These are phyloP conservation scores for Fusarium camptoceras DNA, from an alignment of 2,329 filamentous ascomycete genomes.

Conservation along the genomic window DNA sequence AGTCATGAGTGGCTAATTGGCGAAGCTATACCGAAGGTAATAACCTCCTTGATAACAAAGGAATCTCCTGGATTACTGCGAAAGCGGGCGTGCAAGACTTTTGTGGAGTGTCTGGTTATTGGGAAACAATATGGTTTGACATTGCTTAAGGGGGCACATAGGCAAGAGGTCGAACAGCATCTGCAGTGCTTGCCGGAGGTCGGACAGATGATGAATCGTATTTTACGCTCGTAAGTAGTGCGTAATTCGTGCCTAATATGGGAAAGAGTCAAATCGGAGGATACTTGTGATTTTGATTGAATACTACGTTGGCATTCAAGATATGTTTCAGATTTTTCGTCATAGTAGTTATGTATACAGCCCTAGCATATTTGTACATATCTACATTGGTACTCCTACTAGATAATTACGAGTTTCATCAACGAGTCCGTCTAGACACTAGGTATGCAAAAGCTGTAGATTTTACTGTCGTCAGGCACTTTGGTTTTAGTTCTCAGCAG, in stretches of 20 bases:
- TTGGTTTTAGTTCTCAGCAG: no score
- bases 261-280: neutral
- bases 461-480: no score
- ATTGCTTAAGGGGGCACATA: neutral
- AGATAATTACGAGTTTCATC: no score
- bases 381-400: no score
- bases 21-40: neutral
- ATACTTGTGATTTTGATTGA: neutral
- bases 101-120: constrained; percentile 5
- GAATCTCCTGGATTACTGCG: neutral
- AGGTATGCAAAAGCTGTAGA: no score
- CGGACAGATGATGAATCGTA: neutral
- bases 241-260: neutral
- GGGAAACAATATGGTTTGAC: neutral
- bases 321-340: neutral
- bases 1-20: neutral
- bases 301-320: neutral
- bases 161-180: neutral
- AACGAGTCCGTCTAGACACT: no score
- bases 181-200: neutral
- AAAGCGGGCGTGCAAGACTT: neutral
- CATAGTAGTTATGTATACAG: neutral
- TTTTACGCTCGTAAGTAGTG: neutral
- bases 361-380: no score
- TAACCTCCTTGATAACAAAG: neutral